Conservation (phyloP, 1,284 basidiomycete genomes). For the Phellopilus nigrolimitatus region DNA sequence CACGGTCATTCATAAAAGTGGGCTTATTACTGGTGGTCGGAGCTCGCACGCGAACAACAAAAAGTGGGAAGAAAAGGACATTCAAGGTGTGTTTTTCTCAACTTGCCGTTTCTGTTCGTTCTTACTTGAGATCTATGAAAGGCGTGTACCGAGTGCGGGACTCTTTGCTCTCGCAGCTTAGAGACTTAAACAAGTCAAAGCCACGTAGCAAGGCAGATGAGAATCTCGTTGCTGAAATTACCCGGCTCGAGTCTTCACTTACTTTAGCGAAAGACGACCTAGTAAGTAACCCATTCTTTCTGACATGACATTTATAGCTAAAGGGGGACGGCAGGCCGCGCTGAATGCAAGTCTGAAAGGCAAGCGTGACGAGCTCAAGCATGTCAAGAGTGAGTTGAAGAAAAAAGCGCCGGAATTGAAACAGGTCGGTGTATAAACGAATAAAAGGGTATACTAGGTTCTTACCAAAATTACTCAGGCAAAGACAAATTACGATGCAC, state of each 20-base stretch:
- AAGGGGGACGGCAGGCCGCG: conserved; percentile 43
- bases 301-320: conserved; percentile 7
- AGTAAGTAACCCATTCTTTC: conserved; percentile 45
- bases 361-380: conserved; percentile 74
- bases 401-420: conserved; percentile 62
- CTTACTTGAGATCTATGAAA: conserved; percentile 27
- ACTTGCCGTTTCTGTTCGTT: conserved; percentile 1
- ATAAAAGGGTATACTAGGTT: neutral
- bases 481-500: conserved; percentile 44
- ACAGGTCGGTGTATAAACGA: conserved; percentile 40
- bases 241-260: conserved; percentile 72
- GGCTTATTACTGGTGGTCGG: conserved; percentile 93
- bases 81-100: conserved; percentile 59
- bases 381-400: conserved; percentile 67
- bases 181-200: conserved; percentile 78
- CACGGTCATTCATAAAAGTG: conserved; percentile 96
- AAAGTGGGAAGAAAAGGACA: conserved; percentile 92
- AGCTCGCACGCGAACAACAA: conserved; percentile 68
- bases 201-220: conserved; percentile 83
- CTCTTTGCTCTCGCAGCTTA: conserved; percentile 71
- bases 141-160: conserved; percentile 74
- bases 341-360: conserved; percentile 61
- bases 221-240: conserved; percentile 69
- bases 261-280: conserved; percentile 79
- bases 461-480: conserved; percentile 35